phyloP scores from a whole-genome alignment of 257 asterid species.

The Penstemon newberryi region DNA sequence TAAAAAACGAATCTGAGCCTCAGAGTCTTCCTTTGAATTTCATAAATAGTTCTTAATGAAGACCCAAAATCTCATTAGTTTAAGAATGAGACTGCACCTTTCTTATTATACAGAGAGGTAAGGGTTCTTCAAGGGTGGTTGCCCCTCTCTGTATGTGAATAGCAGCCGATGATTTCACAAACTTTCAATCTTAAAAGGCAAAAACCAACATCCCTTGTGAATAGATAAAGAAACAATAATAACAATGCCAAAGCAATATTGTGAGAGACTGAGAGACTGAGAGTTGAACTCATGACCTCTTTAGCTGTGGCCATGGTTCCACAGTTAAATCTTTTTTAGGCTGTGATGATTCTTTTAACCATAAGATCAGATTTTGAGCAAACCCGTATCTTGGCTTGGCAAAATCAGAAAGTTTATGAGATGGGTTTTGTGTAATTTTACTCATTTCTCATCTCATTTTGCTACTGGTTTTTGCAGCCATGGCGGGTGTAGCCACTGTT shows the following conservation, averaged over 20 bases:
- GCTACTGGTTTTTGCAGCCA: conserved; percentile 41
- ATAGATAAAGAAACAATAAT: conserved; percentile 1
- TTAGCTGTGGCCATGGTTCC: too few species aligned
- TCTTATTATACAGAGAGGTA: conserved; percentile 9
- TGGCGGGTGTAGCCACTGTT: conserved; percentile 25
- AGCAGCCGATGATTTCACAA: conserved; percentile 29
- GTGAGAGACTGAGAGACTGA: too few species aligned
- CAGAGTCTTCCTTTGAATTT: background rate
- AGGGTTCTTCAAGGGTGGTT: conserved; percentile 49
- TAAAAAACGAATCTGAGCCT: conserved; percentile 41
- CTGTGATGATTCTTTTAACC: conserved; percentile 33
- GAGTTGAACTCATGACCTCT: too few species aligned
- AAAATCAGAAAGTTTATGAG: conserved; percentile 25
- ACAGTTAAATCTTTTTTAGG: conserved; percentile 14
- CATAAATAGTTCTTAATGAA: too few species aligned
- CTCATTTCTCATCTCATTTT: conserved; percentile 18
- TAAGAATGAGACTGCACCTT: conserved; percentile 25
- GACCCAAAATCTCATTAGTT: conserved; percentile 26
- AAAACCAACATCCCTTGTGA: conserved; percentile 32
- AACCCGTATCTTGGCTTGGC: conserved; percentile 43
- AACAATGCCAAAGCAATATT: background rate
- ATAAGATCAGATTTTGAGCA: conserved; percentile 37
- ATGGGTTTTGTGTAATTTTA: conserved; percentile 4
- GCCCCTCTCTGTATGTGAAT: conserved; percentile 37
- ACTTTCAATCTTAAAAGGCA: background rate